These are phyloP conservation scores for Curvularia sp. DNA, from an alignment of 2,329 filamentous ascomycete genomes.

Conservation along the genomic window DNA sequence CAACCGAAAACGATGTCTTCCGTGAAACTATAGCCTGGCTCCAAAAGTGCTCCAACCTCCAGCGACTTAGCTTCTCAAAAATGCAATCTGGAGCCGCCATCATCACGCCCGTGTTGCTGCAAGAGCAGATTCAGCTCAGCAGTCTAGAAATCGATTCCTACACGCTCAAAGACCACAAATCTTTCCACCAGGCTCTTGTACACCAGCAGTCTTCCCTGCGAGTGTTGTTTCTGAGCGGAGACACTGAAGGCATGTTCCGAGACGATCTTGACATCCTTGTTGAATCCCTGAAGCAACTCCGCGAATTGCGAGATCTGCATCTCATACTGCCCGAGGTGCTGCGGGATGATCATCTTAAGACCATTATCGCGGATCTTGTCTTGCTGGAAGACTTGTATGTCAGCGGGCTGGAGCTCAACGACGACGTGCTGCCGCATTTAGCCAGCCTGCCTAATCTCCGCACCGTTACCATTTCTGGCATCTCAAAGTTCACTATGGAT, in stretches of 20 bases:
- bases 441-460: constrained; percentile 59
- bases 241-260: constrained; percentile 55
- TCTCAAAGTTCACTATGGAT: constrained; percentile 62
- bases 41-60: constrained; percentile 59
- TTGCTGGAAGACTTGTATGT: constrained; percentile 65
- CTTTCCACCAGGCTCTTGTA: constrained; percentile 61
- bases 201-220: constrained; percentile 61
- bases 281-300: constrained; percentile 60
- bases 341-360: constrained; percentile 57
- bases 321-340: constrained; percentile 61
- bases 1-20: constrained; percentile 61
- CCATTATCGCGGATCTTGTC: constrained; percentile 55
- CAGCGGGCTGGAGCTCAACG: constrained; percentile 61
- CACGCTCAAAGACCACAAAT: constrained; percentile 55
- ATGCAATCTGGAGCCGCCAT: constrained; percentile 62
- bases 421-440: constrained; percentile 56
- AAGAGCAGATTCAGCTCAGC: constrained; percentile 56
- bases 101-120: constrained; percentile 57
- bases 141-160: constrained; percentile 60
- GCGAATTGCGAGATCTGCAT: constrained; percentile 61
- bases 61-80: constrained; percentile 58
- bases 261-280: constrained; percentile 60
- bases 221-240: constrained; percentile 55
- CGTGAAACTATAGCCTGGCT: constrained; percentile 63
- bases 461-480: constrained; percentile 61